Percentiles rank a stretch among this genome's conserved stretches.
These are phyloP conservation scores for Cytauxzoon felis DNA, from an alignment of 169 alveolate species.

Conservation along the genomic window DNA sequence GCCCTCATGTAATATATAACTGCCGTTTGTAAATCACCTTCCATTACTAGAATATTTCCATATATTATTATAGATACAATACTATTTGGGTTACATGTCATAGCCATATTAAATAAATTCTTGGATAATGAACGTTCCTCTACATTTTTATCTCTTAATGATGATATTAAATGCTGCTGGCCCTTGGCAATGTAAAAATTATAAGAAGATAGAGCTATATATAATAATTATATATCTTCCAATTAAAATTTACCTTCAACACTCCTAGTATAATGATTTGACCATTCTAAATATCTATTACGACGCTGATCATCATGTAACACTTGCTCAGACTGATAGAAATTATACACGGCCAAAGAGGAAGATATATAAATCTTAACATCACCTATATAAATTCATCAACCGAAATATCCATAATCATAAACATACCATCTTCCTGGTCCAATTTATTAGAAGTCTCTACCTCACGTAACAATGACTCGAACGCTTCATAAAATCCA, in stretches of 20 bases:
- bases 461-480: conserved; percentile 25
- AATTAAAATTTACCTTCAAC: conserved; percentile 16
- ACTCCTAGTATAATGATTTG: conserved; percentile 23
- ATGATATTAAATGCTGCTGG: conserved; percentile 21
- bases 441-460: conserved; percentile 2
- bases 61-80: conserved; percentile 14
- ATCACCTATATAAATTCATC: background rate
- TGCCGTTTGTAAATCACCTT: conserved; percentile 25
- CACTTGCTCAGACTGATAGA: conserved; percentile 25
- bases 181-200: conserved; percentile 38
- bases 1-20: conserved; percentile 38
- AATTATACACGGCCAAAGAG: conserved; percentile 42
- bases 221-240: background rate
- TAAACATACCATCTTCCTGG: conserved; percentile 13
- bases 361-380: conserved; percentile 20
- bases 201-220: conserved; percentile 9
- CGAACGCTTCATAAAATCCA: conserved; percentile 38
- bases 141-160: background rate
- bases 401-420: background rate
- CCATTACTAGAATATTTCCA: conserved; percentile 41
- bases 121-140: conserved; percentile 30
- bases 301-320: conserved; percentile 22
- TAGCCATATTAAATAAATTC: conserved; percentile 24
- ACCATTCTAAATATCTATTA: conserved; percentile 6
- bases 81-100: background rate